These are phyloP conservation scores for Kwoniella dejecticola DNA, from an alignment of 768 basidiomycete species.

Conservation along the genomic window DNA sequence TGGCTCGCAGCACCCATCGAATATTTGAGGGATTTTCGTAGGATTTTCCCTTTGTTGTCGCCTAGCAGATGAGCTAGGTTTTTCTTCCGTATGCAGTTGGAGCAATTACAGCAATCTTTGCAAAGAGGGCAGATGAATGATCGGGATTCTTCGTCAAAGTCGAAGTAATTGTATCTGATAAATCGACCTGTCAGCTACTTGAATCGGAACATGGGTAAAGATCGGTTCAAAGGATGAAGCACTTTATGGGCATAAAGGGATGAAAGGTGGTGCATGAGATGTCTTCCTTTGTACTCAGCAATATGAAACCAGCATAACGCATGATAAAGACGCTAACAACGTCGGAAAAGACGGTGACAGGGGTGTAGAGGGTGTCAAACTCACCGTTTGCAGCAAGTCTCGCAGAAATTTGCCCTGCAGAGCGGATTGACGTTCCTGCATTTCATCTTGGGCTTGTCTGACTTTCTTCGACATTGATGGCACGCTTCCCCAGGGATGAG, in stretches of 20 bases:
- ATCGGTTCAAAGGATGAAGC: slow-evolving; percentile 3
- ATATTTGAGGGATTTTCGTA: slow-evolving; percentile 12
- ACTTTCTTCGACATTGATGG: slow-evolving; percentile 49
- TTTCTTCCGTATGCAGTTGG: slow-evolving; percentile 44
- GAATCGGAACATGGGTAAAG: not conserved
- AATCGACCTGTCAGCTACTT: not conserved
- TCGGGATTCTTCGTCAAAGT: slow-evolving; percentile 47
- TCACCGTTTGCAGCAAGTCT: slow-evolving; percentile 48
- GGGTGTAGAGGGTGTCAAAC: slow-evolving; percentile 9
- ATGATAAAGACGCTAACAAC: too few species aligned
- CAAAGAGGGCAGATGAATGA: slow-evolving; percentile 53
- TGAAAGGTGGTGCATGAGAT: not conserved
- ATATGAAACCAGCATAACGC: too few species aligned
- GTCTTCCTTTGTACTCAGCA: too few species aligned
- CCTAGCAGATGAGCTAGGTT: slow-evolving; percentile 39
- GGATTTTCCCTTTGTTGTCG: slow-evolving; percentile 18
- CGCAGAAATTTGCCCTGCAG: slow-evolving; percentile 44
- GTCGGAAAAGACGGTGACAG: too few species aligned
- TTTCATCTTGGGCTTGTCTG: slow-evolving; percentile 48
- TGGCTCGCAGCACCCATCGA: slow-evolving; percentile 6
- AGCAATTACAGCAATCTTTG: slow-evolving; percentile 51
- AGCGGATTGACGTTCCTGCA: slow-evolving; percentile 44
- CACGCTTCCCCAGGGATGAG: slow-evolving; percentile 46
- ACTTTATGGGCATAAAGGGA: not conserved
- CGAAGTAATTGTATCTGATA: slow-evolving; percentile 46